Evolutionary conservation across 148 eudicot species (phyloP).

Genomic region (Nyssa sinensis): DNA sequence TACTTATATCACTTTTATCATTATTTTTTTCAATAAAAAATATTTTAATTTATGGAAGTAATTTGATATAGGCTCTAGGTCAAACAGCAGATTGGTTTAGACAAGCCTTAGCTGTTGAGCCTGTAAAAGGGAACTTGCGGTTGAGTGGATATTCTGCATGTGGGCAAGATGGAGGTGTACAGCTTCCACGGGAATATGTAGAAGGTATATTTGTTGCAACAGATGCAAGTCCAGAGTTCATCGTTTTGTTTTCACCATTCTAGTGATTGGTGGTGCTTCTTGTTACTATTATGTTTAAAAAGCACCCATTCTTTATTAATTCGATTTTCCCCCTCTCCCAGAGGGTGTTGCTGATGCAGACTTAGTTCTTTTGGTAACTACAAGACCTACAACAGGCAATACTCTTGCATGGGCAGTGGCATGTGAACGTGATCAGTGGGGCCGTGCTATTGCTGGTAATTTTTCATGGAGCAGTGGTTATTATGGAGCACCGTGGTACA

Average conservation of each 20-base stretch:
- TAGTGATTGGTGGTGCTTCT: neutral
- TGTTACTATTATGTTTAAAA: neutral
- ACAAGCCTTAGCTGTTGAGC: constrained; percentile 92
- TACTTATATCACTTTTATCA: neutral
- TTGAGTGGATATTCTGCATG: constrained; percentile 99
- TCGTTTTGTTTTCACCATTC: constrained; percentile 10
- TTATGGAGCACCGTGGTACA: neutral
- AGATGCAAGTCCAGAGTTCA: no score
- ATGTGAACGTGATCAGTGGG: constrained; percentile 99
- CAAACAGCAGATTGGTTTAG: constrained; percentile 95
- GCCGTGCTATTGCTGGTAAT: constrained; percentile 97
- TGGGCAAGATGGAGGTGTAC: constrained; percentile 99
- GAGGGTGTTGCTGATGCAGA: constrained; percentile 94
- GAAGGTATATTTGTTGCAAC: constrained; percentile 58
- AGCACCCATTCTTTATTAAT: neutral
- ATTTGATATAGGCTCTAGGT: constrained; percentile 71
- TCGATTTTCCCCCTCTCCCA: constrained; percentile 27
- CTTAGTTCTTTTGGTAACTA: constrained; percentile 91
- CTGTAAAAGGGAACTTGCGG: constrained; percentile 87
- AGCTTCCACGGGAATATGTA: constrained; percentile 87
- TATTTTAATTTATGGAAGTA: neutral
- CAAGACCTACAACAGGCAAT: constrained; percentile 96
- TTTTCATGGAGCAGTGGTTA: constrained; percentile 5
- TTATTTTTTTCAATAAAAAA: neutral
- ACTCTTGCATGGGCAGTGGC: constrained; percentile 99